Evolutionary conservation across 495 filamentous ascomycete genomes (phyloP).

Genomic region (Pseudevernia furfuracea): DNA sequence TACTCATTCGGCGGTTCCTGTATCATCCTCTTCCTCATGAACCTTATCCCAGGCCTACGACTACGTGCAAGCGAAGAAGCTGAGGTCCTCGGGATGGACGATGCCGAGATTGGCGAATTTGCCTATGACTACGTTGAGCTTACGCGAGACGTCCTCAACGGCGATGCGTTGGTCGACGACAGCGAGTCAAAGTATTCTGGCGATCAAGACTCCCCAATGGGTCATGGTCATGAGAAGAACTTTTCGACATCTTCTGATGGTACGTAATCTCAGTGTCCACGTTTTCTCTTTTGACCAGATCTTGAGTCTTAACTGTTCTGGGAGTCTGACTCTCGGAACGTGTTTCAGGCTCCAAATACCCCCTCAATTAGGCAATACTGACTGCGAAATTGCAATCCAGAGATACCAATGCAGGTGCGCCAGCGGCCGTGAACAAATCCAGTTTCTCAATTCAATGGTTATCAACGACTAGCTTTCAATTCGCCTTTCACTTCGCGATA

Average conservation of each 20-base stretch:
- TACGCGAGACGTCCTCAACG: constrained; percentile 70
- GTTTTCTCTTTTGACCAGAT: too few relatives aligned
- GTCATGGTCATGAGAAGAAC: constrained; percentile 21
- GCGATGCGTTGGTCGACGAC: constrained; percentile 38
- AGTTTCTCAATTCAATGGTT: neutral
- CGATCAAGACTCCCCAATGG: constrained; percentile 23
- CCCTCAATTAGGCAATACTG: too few relatives aligned
- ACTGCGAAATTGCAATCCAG: too few relatives aligned
- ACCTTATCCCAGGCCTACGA: constrained; percentile 73
- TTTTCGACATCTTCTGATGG: constrained; percentile 21
- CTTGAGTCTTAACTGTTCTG: too few relatives aligned
- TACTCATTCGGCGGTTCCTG: constrained; percentile 86
- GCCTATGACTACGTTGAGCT: constrained; percentile 98
- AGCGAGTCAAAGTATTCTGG: constrained; percentile 24
- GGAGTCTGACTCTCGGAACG: too few relatives aligned
- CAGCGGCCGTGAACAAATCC: neutral
- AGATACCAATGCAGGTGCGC: constrained; percentile 8
- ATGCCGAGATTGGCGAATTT: constrained; percentile 94
- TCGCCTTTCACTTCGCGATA: neutral
- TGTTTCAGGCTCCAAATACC: too few relatives aligned
- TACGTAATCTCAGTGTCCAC: too few relatives aligned
- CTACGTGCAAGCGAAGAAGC: constrained; percentile 77
- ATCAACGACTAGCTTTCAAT: neutral
- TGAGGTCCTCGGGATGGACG: constrained; percentile 87
- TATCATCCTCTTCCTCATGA: constrained; percentile 80